Percentiles rank a stretch among this genome's conserved stretches.
Conservation (phyloP, 2,329 filamentous ascomycete species). For the Fusarium domesticum region DNA sequence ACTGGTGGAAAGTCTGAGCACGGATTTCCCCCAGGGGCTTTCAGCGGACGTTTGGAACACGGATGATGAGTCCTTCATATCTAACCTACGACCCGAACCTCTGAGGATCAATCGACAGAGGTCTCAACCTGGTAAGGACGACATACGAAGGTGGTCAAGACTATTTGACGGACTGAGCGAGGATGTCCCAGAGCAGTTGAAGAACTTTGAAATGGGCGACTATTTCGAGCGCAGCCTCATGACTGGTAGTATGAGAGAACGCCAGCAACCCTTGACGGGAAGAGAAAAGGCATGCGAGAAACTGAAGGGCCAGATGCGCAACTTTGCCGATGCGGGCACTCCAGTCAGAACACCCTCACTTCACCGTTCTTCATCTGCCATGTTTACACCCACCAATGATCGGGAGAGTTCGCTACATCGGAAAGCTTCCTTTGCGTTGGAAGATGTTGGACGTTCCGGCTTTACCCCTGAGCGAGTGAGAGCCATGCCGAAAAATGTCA, state of each 20-base stretch:
- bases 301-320: constrained; percentile 3
- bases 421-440: constrained; percentile 13
- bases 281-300: constrained; percentile 4
- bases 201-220: constrained; percentile 4
- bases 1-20: constrained; percentile 17
- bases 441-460: constrained; percentile 15
- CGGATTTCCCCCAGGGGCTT: constrained; percentile 14
- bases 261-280: not conserved
- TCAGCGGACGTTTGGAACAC: constrained; percentile 23
- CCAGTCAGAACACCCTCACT: constrained; percentile 6
- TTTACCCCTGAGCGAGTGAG: constrained; percentile 23
- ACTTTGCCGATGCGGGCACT: not conserved
- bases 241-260: not conserved
- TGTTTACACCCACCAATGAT: constrained; percentile 22
- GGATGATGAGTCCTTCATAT: constrained; percentile 15
- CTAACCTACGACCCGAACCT: constrained; percentile 26
- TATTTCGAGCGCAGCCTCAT: not conserved
- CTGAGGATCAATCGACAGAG: constrained; percentile 20
- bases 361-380: constrained; percentile 14
- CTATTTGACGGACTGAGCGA: constrained; percentile 8
- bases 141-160: constrained; percentile 15
- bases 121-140: constrained; percentile 2
- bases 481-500: not conserved
- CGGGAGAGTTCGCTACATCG: constrained; percentile 3
- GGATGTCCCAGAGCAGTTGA: constrained; percentile 5